Evolutionary conservation across 2,329 filamentous ascomycete genomes (phyloP).

Genomic region (Macroventuria anomochaeta): DNA sequence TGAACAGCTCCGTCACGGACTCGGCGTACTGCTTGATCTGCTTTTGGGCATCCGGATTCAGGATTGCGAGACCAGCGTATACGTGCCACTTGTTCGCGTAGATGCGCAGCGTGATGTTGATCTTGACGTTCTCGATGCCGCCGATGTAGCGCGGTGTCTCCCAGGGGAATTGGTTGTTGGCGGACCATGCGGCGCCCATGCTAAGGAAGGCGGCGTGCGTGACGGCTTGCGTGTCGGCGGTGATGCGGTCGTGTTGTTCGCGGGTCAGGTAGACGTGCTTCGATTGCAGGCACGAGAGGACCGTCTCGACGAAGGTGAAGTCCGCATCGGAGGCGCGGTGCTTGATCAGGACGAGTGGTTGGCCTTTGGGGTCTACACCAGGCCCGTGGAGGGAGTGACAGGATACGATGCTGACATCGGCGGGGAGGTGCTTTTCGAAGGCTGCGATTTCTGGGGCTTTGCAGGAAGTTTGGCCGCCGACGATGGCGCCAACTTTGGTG

Average conservation of each 20-base stretch:
- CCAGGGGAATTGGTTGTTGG: slow-evolving; percentile 95
- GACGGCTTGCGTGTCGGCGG: slow-evolving; percentile 96
- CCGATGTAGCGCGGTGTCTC: slow-evolving; percentile 94
- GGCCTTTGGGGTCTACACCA: slow-evolving; percentile 82
- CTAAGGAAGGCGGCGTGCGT: slow-evolving; percentile 94
- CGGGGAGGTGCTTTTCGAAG: slow-evolving; percentile 86
- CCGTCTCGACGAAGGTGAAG: slow-evolving; percentile 77
- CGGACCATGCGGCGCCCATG: slow-evolving; percentile 98
- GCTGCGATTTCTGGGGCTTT: slow-evolving; percentile 95
- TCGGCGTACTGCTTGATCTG: slow-evolving; percentile 95
- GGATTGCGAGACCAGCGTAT: slow-evolving; percentile 93
- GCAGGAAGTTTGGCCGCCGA: slow-evolving; percentile 97
- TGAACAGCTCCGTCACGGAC: slow-evolving; percentile 92
- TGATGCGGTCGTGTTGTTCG: slow-evolving; percentile 91
- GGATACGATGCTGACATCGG: slow-evolving; percentile 90
- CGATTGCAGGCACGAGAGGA: slow-evolving; percentile 82
- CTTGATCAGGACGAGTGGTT: slow-evolving; percentile 92
- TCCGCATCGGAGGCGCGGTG: slow-evolving; percentile 83
- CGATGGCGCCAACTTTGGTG: slow-evolving; percentile 92
- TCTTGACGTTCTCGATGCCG: slow-evolving; percentile 98
- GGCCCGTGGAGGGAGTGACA: slow-evolving; percentile 97
- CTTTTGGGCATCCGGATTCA: slow-evolving; percentile 89
- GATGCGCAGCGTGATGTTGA: slow-evolving; percentile 96
- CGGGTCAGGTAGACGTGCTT: slow-evolving; percentile 89
- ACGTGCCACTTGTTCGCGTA: slow-evolving; percentile 99